Evolutionary conservation across 371 early-diverging fungal species (phyloP), one percentile per base, ranked within the genome.

Genomic region (Dichotomocladium elegans): DNA sequence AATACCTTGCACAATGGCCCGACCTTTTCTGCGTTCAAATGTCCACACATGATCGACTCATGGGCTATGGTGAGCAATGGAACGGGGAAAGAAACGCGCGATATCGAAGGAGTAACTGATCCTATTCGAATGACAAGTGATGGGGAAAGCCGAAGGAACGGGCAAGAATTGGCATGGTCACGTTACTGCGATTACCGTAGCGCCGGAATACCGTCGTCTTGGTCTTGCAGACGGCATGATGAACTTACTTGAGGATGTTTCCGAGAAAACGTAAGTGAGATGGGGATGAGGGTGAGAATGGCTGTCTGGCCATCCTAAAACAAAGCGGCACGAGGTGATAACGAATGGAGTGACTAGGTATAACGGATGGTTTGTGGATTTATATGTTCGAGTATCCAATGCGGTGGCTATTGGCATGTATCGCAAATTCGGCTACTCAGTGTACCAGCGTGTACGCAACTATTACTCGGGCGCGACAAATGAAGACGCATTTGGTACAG

Each of bases 301-400:
- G 25, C n/a, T 41, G 19, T 24, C 51, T 29, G 51, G 27, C 8
- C n/a, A 44, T 8, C n/a, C 7, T 25, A n/a, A n/a, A n/a, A n/a
- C n/a, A n/a, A n/a, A n/a, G n/a, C n/a, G n/a, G 9, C 26, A 9
- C 27, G 19, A 10, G 8, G 10, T 22, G 37, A 11, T 35, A 1
- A 1, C 17, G 19, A 4, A 33, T 4, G n/a, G 10, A 1, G 4
- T 26, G 19, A 11, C 25, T 54, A 60, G 60, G 31, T 60, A 98
- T 63, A 78, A 93, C 65, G 90, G 94, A 17, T 94, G 93, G 68
- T 99, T 98, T 81, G 94, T 95, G 8, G 98, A 99, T 77, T 74
- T 99, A 34, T 99, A 98, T 75, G 99, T 99, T 3, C 80, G 99
- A 21, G 78, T 75, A n/a, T 92, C 94, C 14, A 99, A 99, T 70